These are phyloP conservation scores for Rhodofomes roseus DNA, from an alignment of 1,284 basidiomycete species.

Conservation along the genomic window DNA sequence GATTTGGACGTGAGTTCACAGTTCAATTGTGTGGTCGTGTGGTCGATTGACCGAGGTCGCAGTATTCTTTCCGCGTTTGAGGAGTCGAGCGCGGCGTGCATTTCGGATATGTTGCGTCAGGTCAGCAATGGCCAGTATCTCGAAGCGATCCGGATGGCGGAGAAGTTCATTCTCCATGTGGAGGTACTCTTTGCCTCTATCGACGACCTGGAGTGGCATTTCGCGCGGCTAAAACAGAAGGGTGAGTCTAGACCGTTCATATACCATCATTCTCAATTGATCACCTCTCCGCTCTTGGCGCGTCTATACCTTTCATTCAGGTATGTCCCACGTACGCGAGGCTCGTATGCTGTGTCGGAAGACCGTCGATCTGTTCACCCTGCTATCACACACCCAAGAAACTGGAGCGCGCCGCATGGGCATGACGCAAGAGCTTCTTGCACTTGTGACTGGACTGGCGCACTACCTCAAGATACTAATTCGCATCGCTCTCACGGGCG, in stretches of 20 bases:
- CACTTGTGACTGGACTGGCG: conserved; percentile 96
- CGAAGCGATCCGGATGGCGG: conserved; percentile 96
- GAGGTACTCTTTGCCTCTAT: conserved; percentile 97
- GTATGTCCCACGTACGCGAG: conserved; percentile 97
- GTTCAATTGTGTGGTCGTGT: neutral
- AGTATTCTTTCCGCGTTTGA: conserved; percentile 96
- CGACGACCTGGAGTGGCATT: conserved; percentile 92
- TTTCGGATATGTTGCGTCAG: conserved; percentile 97
- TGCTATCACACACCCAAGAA: conserved; percentile 95
- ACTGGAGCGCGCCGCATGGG: conserved; percentile 86
- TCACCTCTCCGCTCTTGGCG: neutral
- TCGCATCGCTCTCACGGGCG: conserved; percentile 94
- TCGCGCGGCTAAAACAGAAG: conserved; percentile 78
- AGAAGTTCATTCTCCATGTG: conserved; percentile 98
- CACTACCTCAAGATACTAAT: conserved; percentile 99
- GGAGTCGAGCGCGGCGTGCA: conserved; percentile 98
- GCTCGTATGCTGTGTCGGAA: conserved; percentile 98
- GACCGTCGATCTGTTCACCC: conserved; percentile 97
- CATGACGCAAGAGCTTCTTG: conserved; percentile 96
- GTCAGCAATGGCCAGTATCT: conserved; percentile 96
- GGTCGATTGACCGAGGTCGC: conserved; percentile 2
- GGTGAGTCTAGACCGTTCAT: conserved; percentile 48
- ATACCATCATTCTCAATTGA: neutral
- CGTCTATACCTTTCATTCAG: conserved; percentile 36
- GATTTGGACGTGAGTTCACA: conserved; percentile 83